A percentile compares a stretch with the other conserved stretches of the same genome.
phyloP scores from a whole-genome alignment of 129 eudicot genomes.

The Centella asiatica region DNA sequence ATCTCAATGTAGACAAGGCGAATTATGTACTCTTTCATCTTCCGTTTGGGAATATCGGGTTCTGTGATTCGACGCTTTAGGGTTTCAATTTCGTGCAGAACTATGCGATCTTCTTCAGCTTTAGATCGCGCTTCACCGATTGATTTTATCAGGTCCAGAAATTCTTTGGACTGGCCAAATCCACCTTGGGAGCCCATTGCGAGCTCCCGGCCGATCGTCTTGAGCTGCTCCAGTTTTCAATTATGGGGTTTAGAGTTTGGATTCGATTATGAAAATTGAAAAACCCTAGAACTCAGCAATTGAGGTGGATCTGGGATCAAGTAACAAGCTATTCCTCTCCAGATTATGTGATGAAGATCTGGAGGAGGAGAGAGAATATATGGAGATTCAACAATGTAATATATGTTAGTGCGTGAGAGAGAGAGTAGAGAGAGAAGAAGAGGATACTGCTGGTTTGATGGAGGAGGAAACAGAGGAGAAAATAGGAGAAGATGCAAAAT shows the following conservation, averaged over 20 bases:
- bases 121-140: conserved; percentile 98
- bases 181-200: conserved; percentile 98
- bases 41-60: conserved; percentile 80
- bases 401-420: neutral
- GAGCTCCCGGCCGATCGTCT: conserved; percentile 95
- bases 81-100: conserved; percentile 72
- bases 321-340: neutral
- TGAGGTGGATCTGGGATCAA: conserved; percentile 4
- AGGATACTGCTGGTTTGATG: conserved; percentile 1
- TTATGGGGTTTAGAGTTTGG: conserved; percentile 15
- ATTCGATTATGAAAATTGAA: neutral
- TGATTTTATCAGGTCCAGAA: conserved; percentile 84
- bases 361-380: neutral
- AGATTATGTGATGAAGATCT: conserved; percentile 1
- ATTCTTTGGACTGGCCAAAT: conserved; percentile 87
- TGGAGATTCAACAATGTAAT: neutral
- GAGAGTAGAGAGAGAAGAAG: neutral
- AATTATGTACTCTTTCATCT: conserved; percentile 85
- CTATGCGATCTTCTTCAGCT: conserved; percentile 93
- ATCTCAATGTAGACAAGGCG: conserved; percentile 86
- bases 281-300: neutral
- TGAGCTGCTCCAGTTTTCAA: conserved; percentile 77
- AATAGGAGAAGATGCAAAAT: neutral
- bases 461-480: conserved; percentile 9
- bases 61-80: conserved; percentile 53